These are phyloP conservation scores for Barbarea vulgaris DNA, from an alignment of 345 rosid genomes.

Conservation along the genomic window DNA sequence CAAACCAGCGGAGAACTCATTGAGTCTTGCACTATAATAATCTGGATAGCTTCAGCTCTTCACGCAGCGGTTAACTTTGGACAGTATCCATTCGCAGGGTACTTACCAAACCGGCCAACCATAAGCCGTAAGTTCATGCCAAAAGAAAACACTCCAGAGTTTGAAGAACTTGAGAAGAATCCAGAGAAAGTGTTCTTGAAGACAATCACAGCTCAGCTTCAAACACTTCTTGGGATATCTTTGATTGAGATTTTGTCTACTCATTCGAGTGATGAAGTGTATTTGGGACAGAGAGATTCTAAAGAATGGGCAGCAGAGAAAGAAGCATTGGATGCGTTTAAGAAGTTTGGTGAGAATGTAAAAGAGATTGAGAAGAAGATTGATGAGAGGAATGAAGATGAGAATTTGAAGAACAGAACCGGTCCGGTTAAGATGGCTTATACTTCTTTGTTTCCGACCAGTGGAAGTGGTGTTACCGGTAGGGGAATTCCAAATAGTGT, in stretches of 20 bases:
- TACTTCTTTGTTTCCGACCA: conserved; percentile 51
- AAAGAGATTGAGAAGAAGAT: conserved; percentile 52
- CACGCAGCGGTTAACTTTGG: conserved; percentile 76
- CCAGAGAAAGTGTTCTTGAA: conserved; percentile 55
- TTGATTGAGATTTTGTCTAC: conserved; percentile 61
- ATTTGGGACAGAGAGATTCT: conserved; percentile 60
- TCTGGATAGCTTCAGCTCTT: conserved; percentile 77
- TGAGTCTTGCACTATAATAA: conserved; percentile 61
- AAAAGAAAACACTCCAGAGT: conserved; percentile 52
- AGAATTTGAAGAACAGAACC: conserved; percentile 49
- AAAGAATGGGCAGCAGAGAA: conserved; percentile 60
- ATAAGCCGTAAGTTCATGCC: conserved; percentile 66
- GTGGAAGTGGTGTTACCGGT: conserved; percentile 56
- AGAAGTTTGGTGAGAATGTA: conserved; percentile 52
- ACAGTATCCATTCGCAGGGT: conserved; percentile 72
- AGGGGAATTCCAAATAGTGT: conserved; percentile 71
- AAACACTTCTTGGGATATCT: conserved; percentile 51
- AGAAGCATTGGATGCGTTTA: conserved; percentile 47
- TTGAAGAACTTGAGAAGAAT: conserved; percentile 49
- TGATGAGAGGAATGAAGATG: conserved; percentile 41
- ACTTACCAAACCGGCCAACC: conserved; percentile 64
- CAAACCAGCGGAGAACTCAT: conserved; percentile 51
- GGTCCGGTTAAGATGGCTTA: conserved; percentile 63
- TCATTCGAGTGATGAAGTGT: conserved; percentile 63
- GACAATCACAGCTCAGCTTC: conserved; percentile 54